Conservation (phyloP, 2,329 filamentous ascomycete genomes). For the Colletotrichum chlorophyti region DNA sequence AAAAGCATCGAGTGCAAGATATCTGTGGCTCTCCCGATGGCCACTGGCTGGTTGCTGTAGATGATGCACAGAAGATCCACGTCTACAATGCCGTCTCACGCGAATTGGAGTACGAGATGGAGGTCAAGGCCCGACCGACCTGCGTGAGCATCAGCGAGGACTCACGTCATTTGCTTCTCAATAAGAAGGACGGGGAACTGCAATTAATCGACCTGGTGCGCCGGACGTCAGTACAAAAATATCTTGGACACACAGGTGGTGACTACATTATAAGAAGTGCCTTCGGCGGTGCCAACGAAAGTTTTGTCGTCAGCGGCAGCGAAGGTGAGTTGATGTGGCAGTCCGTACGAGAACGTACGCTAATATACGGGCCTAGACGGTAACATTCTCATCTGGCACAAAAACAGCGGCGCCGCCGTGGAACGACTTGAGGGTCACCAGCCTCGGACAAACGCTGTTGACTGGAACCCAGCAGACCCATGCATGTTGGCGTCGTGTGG, state of each 20-base stretch:
- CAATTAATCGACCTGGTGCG: slow-evolving; percentile 80
- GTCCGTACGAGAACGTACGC: background rate
- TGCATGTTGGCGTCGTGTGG: slow-evolving; percentile 90
- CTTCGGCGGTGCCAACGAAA: slow-evolving; percentile 91
- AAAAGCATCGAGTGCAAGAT: slow-evolving; percentile 80
- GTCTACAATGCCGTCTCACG: slow-evolving; percentile 83
- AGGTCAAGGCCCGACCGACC: slow-evolving; percentile 73
- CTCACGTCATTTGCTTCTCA: slow-evolving; percentile 82
- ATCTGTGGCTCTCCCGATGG: slow-evolving; percentile 84
- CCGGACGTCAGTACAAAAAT: slow-evolving; percentile 75
- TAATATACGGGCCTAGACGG: slow-evolving; percentile 52
- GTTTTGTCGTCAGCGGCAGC: slow-evolving; percentile 89
- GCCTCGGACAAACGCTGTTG: slow-evolving; percentile 82
- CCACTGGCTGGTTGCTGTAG: slow-evolving; percentile 79
- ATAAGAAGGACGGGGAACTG: slow-evolving; percentile 78
- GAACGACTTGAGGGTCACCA: slow-evolving; percentile 79
- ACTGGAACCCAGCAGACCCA: slow-evolving; percentile 86
- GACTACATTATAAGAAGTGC: slow-evolving; percentile 80
- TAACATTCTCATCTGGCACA: slow-evolving; percentile 88
- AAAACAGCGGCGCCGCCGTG: slow-evolving; percentile 77
- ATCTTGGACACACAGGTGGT: slow-evolving; percentile 76
- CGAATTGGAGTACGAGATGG: slow-evolving; percentile 77
- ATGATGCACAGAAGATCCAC: slow-evolving; percentile 72
- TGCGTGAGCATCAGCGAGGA: slow-evolving; percentile 84
- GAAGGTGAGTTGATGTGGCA: slow-evolving; percentile 74